Evolutionary conservation across 495 filamentous ascomycete species (phyloP).

Genomic region (Tuber aestivum): DNA sequence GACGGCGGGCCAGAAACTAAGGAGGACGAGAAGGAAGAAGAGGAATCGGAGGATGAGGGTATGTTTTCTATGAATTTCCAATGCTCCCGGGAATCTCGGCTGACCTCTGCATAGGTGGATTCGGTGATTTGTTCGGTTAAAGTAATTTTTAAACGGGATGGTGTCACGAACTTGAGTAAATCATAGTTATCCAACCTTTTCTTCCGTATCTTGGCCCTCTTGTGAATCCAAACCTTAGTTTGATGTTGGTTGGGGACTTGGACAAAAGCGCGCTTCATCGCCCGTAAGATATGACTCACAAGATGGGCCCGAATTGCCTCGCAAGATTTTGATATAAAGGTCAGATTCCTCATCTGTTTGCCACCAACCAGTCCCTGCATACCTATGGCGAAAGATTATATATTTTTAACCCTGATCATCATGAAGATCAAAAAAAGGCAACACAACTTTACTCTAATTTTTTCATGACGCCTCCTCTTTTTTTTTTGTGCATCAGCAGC

Average conservation of each 20-base stretch:
- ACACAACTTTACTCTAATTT: slow-evolving; percentile 59
- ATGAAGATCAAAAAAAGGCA: slow-evolving; percentile 49
- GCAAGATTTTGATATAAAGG: background rate
- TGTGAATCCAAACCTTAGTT: background rate
- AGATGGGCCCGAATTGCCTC: background rate
- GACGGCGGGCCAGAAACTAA: slow-evolving; percentile 51
- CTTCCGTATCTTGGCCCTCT: background rate
- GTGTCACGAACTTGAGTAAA: slow-evolving; percentile 43
- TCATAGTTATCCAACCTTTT: slow-evolving; percentile 40
- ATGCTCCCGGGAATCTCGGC: background rate
- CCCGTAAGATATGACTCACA: background rate
- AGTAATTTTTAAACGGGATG: slow-evolving; percentile 41
- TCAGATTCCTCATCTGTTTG: slow-evolving; percentile 21
- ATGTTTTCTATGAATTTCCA: slow-evolving; percentile 44
- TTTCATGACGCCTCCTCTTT: slow-evolving; percentile 51
- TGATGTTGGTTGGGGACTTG: background rate
- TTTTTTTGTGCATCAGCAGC: background rate
- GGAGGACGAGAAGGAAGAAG: slow-evolving; percentile 55
- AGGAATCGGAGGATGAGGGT: slow-evolving; percentile 58
- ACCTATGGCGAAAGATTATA: slow-evolving; percentile 48
- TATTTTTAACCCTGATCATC: slow-evolving; percentile 56
- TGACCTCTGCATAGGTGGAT: slow-evolving; percentile 52
- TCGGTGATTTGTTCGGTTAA: slow-evolving; percentile 64
- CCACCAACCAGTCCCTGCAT: background rate
- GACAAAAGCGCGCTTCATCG: background rate